phyloP scores from a whole-genome alignment of 345 rosid genomes.

The Raphanus raphanistrum region DNA sequence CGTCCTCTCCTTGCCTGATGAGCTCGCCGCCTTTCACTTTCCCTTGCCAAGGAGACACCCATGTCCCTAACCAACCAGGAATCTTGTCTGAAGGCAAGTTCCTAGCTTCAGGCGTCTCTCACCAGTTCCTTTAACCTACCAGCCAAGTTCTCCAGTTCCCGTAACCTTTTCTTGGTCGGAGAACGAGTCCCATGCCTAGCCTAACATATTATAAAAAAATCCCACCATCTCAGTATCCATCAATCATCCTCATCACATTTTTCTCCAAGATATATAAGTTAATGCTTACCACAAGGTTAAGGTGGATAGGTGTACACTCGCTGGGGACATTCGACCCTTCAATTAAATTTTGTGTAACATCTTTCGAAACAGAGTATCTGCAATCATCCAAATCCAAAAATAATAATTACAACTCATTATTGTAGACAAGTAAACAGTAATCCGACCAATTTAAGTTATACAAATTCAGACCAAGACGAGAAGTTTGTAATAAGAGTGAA shows the following conservation, averaged over 20 bases:
- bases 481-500: not conserved
- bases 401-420: not conserved
- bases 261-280: not conserved
- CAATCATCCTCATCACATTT: not conserved
- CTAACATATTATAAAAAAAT: slow-evolving; percentile 35
- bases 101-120: slow-evolving; percentile 60
- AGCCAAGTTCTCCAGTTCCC: slow-evolving; percentile 69
- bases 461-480: not conserved
- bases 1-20: slow-evolving; percentile 73
- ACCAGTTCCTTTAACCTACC: slow-evolving; percentile 57
- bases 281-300: slow-evolving; percentile 85
- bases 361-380: slow-evolving; percentile 72
- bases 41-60: slow-evolving; percentile 87
- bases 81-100: slow-evolving; percentile 42
- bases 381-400: slow-evolving; percentile 18
- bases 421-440: not conserved
- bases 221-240: not conserved
- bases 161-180: slow-evolving; percentile 83
- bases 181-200: slow-evolving; percentile 97
- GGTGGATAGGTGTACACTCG: slow-evolving; percentile 79
- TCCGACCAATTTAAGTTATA: not conserved
- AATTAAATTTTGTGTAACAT: slow-evolving; percentile 42
- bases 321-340: slow-evolving; percentile 48
- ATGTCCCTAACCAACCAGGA: slow-evolving; percentile 72
- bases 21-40: slow-evolving; percentile 85